Evolutionary conservation across 2,329 filamentous ascomycete genomes (phyloP), one percentile per base, ranked within the genome.

Genomic region (Gnomoniopsis smithogilvyi): DNA sequence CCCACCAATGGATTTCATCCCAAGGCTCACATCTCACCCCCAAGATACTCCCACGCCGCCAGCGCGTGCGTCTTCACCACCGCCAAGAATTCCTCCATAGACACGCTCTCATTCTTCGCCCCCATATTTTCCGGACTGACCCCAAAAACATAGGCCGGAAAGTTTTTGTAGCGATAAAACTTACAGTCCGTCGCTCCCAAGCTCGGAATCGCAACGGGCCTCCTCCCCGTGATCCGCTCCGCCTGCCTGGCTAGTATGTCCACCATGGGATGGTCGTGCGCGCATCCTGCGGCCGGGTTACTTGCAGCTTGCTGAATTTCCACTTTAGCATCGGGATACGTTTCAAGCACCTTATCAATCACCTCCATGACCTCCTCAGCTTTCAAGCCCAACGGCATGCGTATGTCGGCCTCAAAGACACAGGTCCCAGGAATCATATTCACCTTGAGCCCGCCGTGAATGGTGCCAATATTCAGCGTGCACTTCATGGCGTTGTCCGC

Each of bases 121-220:
- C 59, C 66, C 66, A 68, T 66, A 2, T 51, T 62, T 26, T 64
- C 60, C 8, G 66, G 64, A 24, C 53, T 54, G 0, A 64, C 62
- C 21, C 73, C 72, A 62, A 70, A 74, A 2, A 72, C 67, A 63
- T 74, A 77, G 2, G 71, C 73, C 1, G 73, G 73, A 3, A 75
- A 63, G 1, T 66, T 67, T 10, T 64, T 64, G 61, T 74, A 73
- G 17, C 75, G 64, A 58, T 72, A 77, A 60, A 73, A 72, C 60
- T 78, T 76, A 54, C 71, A 74, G 51, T 76, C 73, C 1, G 74
- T 77, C 2, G 73, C 74, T 12, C 73, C 74, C 38, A 76, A 63
- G 10, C 67, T 70, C 3, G 73, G 72, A 41, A 76, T 73, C 0
- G 70, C 67, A 3, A 72, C 59, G 1, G 59, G 54, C 33, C 17